Evolutionary conservation across 345 rosid species (phyloP).

Genomic region (Eucalyptus globulus): DNA sequence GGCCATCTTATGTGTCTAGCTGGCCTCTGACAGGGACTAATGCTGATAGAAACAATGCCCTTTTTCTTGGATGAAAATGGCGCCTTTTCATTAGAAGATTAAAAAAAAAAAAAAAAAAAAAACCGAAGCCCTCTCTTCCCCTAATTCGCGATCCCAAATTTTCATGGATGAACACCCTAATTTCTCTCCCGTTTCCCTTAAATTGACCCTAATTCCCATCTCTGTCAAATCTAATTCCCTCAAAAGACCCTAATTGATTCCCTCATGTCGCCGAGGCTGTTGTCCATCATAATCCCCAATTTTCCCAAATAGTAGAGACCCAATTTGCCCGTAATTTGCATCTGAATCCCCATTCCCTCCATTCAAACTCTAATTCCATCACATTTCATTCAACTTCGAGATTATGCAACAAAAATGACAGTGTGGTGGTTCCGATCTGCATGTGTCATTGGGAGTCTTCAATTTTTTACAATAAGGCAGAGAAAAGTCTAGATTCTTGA

Average conservation of each 20-base stretch:
- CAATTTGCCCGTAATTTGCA: background rate
- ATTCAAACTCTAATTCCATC: background rate
- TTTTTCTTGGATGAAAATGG: background rate
- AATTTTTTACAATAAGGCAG: background rate
- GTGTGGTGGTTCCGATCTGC: background rate
- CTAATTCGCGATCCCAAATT: background rate
- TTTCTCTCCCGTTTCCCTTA: background rate
- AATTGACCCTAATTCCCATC: background rate
- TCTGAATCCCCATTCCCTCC: background rate
- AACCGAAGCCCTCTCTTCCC: background rate
- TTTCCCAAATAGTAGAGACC: background rate
- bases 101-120: background rate
- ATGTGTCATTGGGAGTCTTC: background rate
- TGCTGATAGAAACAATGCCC: background rate
- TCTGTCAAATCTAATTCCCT: background rate
- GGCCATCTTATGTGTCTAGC: background rate
- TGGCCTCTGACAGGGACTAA: background rate
- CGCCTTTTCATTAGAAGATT: background rate
- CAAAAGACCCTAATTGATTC: background rate
- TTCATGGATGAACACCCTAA: background rate
- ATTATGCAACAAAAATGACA: background rate
- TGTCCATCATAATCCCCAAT: background rate
- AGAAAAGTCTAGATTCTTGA: background rate
- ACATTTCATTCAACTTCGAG: background rate
- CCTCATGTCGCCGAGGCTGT: background rate